These are phyloP conservation scores for Dendrobium nobile DNA, from an alignment of 106 monocot species.

Conservation along the genomic window DNA sequence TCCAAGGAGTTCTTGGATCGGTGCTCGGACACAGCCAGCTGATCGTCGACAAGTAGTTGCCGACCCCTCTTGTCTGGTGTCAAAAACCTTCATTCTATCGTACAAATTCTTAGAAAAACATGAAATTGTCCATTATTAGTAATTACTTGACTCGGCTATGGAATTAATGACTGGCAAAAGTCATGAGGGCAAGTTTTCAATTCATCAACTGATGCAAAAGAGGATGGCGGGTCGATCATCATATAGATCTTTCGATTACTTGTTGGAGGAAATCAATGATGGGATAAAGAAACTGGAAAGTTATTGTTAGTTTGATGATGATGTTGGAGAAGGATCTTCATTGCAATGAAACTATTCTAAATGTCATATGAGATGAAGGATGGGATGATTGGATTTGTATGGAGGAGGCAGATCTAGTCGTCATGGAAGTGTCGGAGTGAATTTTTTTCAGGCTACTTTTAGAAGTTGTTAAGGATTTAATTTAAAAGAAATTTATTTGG, in stretches of 20 bases:
- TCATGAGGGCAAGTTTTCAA: slow-evolving; percentile 10
- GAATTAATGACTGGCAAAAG: slow-evolving; percentile 46
- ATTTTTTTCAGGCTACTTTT: slow-evolving; percentile 27
- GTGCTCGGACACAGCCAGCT: no score
- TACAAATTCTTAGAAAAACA: background rate
- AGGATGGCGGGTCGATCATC: background rate
- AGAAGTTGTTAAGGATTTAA: slow-evolving; percentile 30
- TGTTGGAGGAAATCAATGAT: slow-evolving; percentile 28
- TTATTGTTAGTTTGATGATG: slow-evolving; percentile 6
- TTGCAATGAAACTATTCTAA: slow-evolving; percentile 20
- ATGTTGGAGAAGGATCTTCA: slow-evolving; percentile 50
- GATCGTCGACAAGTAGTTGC: no score
- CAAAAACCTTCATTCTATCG: background rate
- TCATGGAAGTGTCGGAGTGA: slow-evolving; percentile 24
- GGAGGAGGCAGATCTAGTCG: slow-evolving; percentile 34
- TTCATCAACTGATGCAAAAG: slow-evolving; percentile 10
- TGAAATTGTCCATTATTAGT: slow-evolving; percentile 14
- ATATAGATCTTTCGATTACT: slow-evolving; percentile 18
- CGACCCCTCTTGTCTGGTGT: no score
- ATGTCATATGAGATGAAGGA: slow-evolving; percentile 42
- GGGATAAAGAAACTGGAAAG: slow-evolving; percentile 28
- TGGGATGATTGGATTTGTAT: slow-evolving; percentile 37
- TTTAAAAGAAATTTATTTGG: background rate
- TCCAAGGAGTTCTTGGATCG: no score
- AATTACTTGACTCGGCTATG: slow-evolving; percentile 32